Percentiles rank a stretch among this genome's conserved stretches.
Conservation (phyloP, 2,329 filamentous ascomycete genomes). For the Hypoxylon sp. region DNA sequence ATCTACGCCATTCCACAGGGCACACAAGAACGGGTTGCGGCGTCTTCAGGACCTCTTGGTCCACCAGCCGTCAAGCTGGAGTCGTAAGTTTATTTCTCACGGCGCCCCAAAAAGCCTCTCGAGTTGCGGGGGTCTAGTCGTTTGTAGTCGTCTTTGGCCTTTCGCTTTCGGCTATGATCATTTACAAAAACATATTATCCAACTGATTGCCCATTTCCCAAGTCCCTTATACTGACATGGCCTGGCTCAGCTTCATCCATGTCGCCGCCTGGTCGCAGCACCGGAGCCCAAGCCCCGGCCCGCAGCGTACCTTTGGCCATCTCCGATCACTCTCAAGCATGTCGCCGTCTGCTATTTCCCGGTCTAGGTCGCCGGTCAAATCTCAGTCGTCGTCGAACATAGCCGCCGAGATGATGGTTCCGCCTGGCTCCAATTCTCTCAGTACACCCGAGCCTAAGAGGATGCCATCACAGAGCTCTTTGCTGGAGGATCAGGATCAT, state of each 20-base stretch:
- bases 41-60: constrained; percentile 51
- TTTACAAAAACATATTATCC: background rate
- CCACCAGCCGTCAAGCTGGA: constrained; percentile 56
- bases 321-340: constrained; percentile 69
- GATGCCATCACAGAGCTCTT: constrained; percentile 58
- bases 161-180: background rate
- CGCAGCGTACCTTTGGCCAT: constrained; percentile 63
- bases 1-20: constrained; percentile 37
- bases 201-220: constrained; percentile 11
- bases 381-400: constrained; percentile 52
- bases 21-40: constrained; percentile 44
- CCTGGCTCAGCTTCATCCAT: constrained; percentile 65
- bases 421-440: constrained; percentile 53
- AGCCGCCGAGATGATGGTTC: constrained; percentile 49
- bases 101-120: background rate
- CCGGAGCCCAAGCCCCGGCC: constrained; percentile 54
- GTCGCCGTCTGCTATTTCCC: constrained; percentile 60
- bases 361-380: constrained; percentile 58
- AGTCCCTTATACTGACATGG: constrained; percentile 44
- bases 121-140: constrained; percentile 8
- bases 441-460: constrained; percentile 54
- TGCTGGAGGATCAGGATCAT: constrained; percentile 72
- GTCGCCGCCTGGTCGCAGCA: constrained; percentile 69
- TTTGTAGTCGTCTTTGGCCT: constrained; percentile 9
- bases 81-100: constrained; percentile 50